Percentiles rank a stretch among this genome's conserved stretches.
Evolutionary conservation across 1,284 basidiomycete genomes (phyloP).

Genomic region (Phellinidium pouzarii): DNA sequence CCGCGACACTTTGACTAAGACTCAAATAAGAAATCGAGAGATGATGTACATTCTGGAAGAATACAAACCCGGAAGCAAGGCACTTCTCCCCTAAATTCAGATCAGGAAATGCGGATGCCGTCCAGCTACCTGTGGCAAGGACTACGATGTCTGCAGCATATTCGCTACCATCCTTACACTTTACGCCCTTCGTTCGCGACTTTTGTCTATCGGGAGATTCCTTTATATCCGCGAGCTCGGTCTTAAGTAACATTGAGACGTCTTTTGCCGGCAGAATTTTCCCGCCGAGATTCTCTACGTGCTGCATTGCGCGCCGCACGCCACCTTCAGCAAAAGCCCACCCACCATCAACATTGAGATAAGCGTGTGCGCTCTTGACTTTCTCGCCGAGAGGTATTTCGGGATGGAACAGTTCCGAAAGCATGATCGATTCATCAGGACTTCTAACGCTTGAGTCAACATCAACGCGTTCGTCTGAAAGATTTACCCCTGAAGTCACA

Average conservation of each 20-base stretch:
- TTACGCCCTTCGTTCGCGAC: constrained; percentile 50
- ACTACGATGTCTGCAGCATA: constrained; percentile 54
- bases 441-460: too few relatives aligned
- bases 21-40: background rate
- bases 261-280: constrained; percentile 51
- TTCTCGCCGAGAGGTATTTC: constrained; percentile 25
- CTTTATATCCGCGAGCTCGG: constrained; percentile 19
- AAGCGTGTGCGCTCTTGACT: constrained; percentile 35
- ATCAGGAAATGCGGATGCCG: constrained; percentile 66
- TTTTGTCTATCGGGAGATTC: constrained; percentile 21
- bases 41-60: background rate
- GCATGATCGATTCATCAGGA: too few relatives aligned
- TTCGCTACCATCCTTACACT: constrained; percentile 51
- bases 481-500: too few relatives aligned
- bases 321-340: constrained; percentile 82
- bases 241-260: constrained; percentile 43
- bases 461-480: too few relatives aligned
- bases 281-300: constrained; percentile 56
- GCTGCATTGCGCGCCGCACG: constrained; percentile 48
- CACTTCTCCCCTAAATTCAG: constrained; percentile 44
- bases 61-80: constrained; percentile 62
- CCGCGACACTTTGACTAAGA: constrained; percentile 68
- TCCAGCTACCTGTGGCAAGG: constrained; percentile 78
- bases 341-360: constrained; percentile 73
- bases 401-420: constrained; percentile 34